Conservation (phyloP, 2,329 filamentous ascomycete genomes). For the Alternaria ventricosa region DNA sequence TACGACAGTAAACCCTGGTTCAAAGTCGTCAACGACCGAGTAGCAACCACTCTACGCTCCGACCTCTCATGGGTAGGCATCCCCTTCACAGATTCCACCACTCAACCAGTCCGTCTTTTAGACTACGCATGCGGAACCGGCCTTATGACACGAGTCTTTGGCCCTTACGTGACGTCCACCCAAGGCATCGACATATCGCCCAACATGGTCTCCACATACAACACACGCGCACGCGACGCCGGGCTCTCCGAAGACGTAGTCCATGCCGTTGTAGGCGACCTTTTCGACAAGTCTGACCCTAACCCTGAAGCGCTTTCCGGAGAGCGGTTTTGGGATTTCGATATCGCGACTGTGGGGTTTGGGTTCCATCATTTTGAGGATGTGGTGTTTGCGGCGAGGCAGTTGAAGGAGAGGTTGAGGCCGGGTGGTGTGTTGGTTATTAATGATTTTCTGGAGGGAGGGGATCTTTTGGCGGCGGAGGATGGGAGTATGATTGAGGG, state of each 20-base stretch:
- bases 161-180: conserved; percentile 67
- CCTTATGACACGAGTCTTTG: conserved; percentile 58
- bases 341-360: conserved; percentile 52
- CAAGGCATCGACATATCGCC: conserved; percentile 74
- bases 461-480: conserved; percentile 37
- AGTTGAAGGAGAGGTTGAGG: conserved; percentile 67
- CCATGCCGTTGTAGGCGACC: conserved; percentile 43
- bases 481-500: conserved; percentile 29
- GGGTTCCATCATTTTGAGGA: conserved; percentile 63
- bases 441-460: conserved; percentile 70
- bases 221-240: conserved; percentile 57
- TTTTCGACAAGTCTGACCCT: conserved; percentile 40
- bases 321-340: conserved; percentile 49
- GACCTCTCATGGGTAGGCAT: conserved; percentile 68
- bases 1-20: conserved; percentile 64
- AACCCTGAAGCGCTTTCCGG: conserved; percentile 27
- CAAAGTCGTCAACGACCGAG: conserved; percentile 58
- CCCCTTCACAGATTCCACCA: conserved; percentile 54
- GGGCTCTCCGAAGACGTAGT: conserved; percentile 25
- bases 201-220: conserved; percentile 74
- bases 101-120: conserved; percentile 47
- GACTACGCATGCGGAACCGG: conserved; percentile 1
- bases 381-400: conserved; percentile 64
- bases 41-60: conserved; percentile 62
- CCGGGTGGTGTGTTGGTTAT: conserved; percentile 72